These are phyloP conservation scores for Nannizzia gypsea DNA, from an alignment of 2,329 filamentous ascomycete species.

Conservation along the genomic window DNA sequence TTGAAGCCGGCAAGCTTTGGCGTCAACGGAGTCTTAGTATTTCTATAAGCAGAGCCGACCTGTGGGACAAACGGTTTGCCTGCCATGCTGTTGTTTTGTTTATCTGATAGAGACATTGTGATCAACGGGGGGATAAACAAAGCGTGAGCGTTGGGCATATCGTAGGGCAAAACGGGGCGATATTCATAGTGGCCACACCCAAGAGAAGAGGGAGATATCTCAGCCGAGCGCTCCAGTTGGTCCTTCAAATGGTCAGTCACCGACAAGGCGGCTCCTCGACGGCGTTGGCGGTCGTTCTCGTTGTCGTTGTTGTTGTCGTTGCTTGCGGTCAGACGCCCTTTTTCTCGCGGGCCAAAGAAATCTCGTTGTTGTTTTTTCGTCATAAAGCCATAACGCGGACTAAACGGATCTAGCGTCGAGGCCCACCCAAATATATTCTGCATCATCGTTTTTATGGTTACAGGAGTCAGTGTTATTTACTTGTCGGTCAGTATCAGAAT, in stretches of 20 bases:
- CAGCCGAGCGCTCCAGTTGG: background rate
- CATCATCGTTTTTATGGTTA: background rate
- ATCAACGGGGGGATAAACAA: constrained; percentile 14
- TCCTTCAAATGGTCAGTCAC: background rate
- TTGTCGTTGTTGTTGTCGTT: background rate
- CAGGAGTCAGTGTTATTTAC: background rate
- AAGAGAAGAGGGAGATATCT: background rate
- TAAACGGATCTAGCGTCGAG: constrained; percentile 1
- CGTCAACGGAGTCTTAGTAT: constrained; percentile 45
- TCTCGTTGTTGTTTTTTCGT: background rate
- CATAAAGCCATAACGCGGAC: background rate
- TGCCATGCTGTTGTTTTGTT: constrained; percentile 40
- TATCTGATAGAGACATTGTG: constrained; percentile 41
- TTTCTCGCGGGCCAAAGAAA: background rate
- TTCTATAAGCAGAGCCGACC: constrained; percentile 45
- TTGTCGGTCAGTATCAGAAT: background rate
- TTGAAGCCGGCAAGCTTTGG: constrained; percentile 43
- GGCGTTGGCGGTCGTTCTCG: background rate
- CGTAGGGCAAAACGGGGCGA: constrained; percentile 19
- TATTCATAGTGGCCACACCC: constrained; percentile 28
- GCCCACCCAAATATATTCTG: background rate
- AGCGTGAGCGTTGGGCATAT: constrained; percentile 39
- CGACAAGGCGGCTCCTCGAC: background rate
- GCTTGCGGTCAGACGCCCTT: background rate
- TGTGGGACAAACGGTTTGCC: constrained; percentile 54